Percentiles rank a stretch among this genome's conserved stretches.
These are phyloP conservation scores for Mentha longifolia DNA, from an alignment of 257 asterid species.

Conservation along the genomic window DNA sequence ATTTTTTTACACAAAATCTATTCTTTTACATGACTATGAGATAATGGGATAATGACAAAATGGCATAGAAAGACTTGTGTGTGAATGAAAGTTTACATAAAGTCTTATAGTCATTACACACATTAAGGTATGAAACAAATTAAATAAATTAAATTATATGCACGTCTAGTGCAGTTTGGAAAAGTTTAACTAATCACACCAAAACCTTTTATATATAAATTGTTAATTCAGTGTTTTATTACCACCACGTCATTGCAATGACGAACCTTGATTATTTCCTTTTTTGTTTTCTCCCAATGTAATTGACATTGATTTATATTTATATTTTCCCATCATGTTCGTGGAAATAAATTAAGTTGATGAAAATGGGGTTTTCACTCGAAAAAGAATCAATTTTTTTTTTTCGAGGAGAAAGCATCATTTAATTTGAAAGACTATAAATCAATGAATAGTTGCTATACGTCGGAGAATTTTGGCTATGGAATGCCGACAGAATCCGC, in stretches of 20 bases:
- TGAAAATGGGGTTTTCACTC: not conserved
- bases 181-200: conserved; percentile 2
- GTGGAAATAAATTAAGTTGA: not conserved
- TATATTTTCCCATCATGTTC: too few species aligned
- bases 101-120: not conserved
- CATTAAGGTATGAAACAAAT: too few species aligned
- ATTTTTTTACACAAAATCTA: too few species aligned
- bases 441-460: not conserved
- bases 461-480: too few species aligned
- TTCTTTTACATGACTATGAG: too few species aligned
- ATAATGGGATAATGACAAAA: too few species aligned
- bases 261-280: not conserved
- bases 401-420: too few species aligned
- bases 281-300: not conserved
- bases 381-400: too few species aligned
- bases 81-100: not conserved
- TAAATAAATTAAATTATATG: not conserved
- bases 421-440: not conserved
- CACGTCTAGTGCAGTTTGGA: conserved; percentile 8
- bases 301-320: too few species aligned
- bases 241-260: not conserved
- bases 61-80: not conserved
- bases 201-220: not conserved
- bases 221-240: not conserved
- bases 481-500: too few species aligned